Conservation (phyloP, 805 yeast species). For the Yarrowia osloensis region DNA sequence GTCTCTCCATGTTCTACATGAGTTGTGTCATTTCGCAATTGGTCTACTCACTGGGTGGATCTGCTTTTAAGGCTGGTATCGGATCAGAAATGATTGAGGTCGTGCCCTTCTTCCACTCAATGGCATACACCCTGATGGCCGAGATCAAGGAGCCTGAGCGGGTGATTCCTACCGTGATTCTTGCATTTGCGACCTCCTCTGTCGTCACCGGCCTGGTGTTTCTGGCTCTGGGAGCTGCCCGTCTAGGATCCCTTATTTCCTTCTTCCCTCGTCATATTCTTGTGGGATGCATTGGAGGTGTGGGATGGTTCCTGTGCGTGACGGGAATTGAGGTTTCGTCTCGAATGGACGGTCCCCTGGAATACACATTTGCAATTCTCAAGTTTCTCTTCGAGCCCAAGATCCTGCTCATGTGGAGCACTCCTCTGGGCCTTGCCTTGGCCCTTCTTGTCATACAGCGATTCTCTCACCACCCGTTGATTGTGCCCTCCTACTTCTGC, state of each 20-base stretch:
- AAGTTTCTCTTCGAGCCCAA: constrained; percentile 36
- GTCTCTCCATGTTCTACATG: constrained; percentile 90
- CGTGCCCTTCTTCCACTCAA: constrained; percentile 96
- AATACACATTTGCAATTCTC: constrained; percentile 58
- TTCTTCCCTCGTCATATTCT: constrained; percentile 95
- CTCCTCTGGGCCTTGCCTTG: constrained; percentile 67
- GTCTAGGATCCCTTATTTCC: constrained; percentile 83
- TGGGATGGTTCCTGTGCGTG: constrained; percentile 85
- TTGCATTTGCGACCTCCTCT: constrained; percentile 80
- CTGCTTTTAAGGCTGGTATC: constrained; percentile 84
- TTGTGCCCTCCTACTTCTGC: constrained; percentile 81
- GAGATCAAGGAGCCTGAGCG: constrained; percentile 50
- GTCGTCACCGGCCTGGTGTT: constrained; percentile 85
- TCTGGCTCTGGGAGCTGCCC: constrained; percentile 71
- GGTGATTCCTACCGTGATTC: constrained; percentile 80
- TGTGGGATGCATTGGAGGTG: constrained; percentile 98
- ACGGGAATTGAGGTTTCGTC: constrained; percentile 94
- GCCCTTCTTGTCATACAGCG: constrained; percentile 65
- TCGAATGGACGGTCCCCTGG: constrained; percentile 70
- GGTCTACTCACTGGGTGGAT: constrained; percentile 86
- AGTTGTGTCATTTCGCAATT: constrained; percentile 89
- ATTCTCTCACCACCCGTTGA: constrained; percentile 63
- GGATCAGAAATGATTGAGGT: constrained; percentile 99
- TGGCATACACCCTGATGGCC: constrained; percentile 73
- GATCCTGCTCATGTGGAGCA: constrained; percentile 63